Evolutionary conservation across 352 stramenopile genomes (phyloP), one percentile per base, ranked within the genome.

Genomic region (Phytophthora ohioensis): DNA sequence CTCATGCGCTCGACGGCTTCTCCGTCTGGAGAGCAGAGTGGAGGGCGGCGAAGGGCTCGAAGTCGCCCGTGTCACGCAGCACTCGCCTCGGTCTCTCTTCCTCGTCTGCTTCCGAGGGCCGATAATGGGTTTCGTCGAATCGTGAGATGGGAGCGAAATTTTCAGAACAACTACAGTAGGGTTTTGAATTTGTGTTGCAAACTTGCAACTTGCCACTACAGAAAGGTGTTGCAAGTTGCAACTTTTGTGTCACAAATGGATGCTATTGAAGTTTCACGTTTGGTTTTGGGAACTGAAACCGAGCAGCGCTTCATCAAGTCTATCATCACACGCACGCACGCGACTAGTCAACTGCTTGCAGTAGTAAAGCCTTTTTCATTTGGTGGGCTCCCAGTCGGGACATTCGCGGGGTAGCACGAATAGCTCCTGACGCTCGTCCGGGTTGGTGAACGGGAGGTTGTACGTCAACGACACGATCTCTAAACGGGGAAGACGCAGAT

Each of bases 401-500:
- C 75, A 87, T 39, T 91, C 79, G 21, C 79, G 74, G 3, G 87
- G 87, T 31, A 94, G 73, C 21, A 94, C 85, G 69, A 93, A 94
- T 15, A 94, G 55, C 64, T 94, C 85, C 30, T 81, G 84, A 15
- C 84, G 82, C 63, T 93, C 87, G 48, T 92, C 85, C 36, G 82
- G 79, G 59, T 84, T 90, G 12, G 77, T 85, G 59, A 91, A 85
- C 43, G 87, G 77, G 47, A 81, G 52, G 27, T 76, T 91, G 75
- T 90, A 81, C 47, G 84, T 92, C 53, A 90, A 66, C 47, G 86
- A 93, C 51, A 82, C 80, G 65, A 95, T 91, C 80, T 95, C 87
- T 57, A 95, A 67, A 35, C 86, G 80, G 17, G 87, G 87, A 21
- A 94, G 71, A 1, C 80, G 80, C 27, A 94, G 56, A 64, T 91